Base-by-base conservation (phyloP, 305 asterid genomes). In the Petunia hybrid region DNA sequence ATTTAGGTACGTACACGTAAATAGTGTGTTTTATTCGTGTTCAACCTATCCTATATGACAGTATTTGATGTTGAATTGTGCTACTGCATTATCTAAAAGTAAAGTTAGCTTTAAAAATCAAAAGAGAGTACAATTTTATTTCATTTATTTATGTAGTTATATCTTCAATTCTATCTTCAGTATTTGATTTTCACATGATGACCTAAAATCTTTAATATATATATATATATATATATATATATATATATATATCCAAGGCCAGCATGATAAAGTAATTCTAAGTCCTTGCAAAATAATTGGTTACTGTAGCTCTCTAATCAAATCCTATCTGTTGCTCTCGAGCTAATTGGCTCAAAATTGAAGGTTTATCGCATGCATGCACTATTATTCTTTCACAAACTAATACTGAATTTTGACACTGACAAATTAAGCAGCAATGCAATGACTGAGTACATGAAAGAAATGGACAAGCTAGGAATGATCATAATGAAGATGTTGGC, bases 391-490 rank as follows among this genome's bases (percentile, higher is more conserved):
- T 45, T 48, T 1, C 12, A 14, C 6, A 42, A 10, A 71, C 31
- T 46, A 13, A 10, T 36, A 5, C 38, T 56, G 4, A 22, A 71
- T 35, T 6, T 71, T 35, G 45, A 1, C 31, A 10, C 0, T 73
- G 36, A 13, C 41, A 43, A 61, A 22, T 22, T 22, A 22, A n/a
- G 2, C 82, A 85, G 86, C 81, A 63, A 80, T 13, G 76, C 80
- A 6, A 82, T 82, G 84, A 76, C 76, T 8, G 69, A 46, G n/a
- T 82, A 85, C 67, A 80, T 85, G 88, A 80, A 85, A 69, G 86
- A 85, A 76, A 8, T 82, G 77, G 86, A 85, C 43, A 71, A 85
- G 78, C 65, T 82, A 36, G 81, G 88, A 76, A 80, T 68, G 66
- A 39, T 16, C 38, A 46, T 85, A 16, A 22, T 85, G 45, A 80